Evolutionary conservation across 805 yeast species (phyloP).

Genomic region (Lipomyces lipofer): DNA sequence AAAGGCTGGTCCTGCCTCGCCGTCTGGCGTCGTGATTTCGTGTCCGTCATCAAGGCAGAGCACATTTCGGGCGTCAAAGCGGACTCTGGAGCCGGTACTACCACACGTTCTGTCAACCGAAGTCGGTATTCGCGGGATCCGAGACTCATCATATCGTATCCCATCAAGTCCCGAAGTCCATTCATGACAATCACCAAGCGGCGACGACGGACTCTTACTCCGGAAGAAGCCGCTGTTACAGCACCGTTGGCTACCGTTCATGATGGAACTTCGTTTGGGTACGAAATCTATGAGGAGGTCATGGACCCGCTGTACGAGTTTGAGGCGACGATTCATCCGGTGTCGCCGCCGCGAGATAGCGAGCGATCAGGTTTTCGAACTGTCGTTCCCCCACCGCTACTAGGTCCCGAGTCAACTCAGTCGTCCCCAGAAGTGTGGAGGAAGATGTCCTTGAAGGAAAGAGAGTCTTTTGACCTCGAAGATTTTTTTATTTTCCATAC

Average conservation of each 20-base stretch:
- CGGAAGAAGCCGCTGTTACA: not conserved
- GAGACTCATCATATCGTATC: slow-evolving; percentile 9
- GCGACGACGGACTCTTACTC: not conserved
- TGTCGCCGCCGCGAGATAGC: not conserved
- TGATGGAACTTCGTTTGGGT: slow-evolving; percentile 1
- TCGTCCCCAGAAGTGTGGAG: slow-evolving; percentile 8
- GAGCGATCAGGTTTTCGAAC: no score
- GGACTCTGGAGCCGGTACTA: not conserved
- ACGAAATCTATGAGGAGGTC: slow-evolving; percentile 8
- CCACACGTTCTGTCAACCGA: not conserved
- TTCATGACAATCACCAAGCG: slow-evolving; percentile 9
- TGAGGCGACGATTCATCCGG: slow-evolving; percentile 9
- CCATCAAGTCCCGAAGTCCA: slow-evolving; percentile 22
- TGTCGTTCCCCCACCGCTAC: not conserved
- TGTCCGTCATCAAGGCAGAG: not conserved
- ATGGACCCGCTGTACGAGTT: slow-evolving; percentile 6
- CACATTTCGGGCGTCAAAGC: slow-evolving; percentile 8
- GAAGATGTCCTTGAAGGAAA: not conserved
- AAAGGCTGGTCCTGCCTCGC: slow-evolving; percentile 24
- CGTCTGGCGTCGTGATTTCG: slow-evolving; percentile 15
- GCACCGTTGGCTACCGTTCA: not conserved
- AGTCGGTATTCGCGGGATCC: no score
- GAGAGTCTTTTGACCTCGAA: slow-evolving; percentile 5
- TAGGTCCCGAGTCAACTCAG: slow-evolving; percentile 1
- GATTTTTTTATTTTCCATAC: slow-evolving; percentile 18